Percentiles rank a stretch among this genome's conserved stretches.
These are phyloP conservation scores for Apiotrichum mycotoxinovorans DNA, from an alignment of 1,284 basidiomycete genomes.

Conservation along the genomic window DNA sequence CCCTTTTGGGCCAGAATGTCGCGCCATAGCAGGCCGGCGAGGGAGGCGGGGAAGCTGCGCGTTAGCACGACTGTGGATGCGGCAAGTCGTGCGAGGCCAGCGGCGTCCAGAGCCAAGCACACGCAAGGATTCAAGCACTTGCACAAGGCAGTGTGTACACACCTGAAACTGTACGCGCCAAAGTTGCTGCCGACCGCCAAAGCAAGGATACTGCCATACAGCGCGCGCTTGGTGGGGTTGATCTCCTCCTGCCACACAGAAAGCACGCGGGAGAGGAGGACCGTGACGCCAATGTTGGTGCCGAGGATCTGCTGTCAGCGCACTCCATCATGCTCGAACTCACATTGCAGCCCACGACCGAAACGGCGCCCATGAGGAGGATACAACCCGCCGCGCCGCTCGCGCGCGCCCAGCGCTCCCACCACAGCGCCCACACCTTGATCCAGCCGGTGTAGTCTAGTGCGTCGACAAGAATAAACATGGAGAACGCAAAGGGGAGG, in stretches of 20 bases:
- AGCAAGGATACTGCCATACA: slow-evolving; percentile 54
- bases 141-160: too few species aligned
- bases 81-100: too few species aligned
- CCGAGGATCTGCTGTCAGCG: slow-evolving; percentile 61
- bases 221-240: slow-evolving; percentile 38
- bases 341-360: slow-evolving; percentile 76
- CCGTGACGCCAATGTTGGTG: slow-evolving; percentile 94
- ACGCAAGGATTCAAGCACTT: too few species aligned
- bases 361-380: slow-evolving; percentile 55
- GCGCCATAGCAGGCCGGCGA: slow-evolving; percentile 87
- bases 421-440: slow-evolving; percentile 74
- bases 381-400: slow-evolving; percentile 51
- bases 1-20: slow-evolving; percentile 74
- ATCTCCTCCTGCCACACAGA: slow-evolving; percentile 38
- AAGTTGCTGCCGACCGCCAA: slow-evolving; percentile 83
- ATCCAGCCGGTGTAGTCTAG: slow-evolving; percentile 88
- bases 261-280: slow-evolving; percentile 62
- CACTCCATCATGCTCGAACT: slow-evolving; percentile 28
- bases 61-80: not conserved
- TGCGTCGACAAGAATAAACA: slow-evolving; percentile 90
- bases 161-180: slow-evolving; percentile 86
- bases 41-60: slow-evolving; percentile 65
- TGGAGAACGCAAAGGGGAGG: slow-evolving; percentile 87
- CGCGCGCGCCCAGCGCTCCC: slow-evolving; percentile 54
- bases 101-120: too few species aligned